Base-by-base conservation (phyloP, 2,329 filamentous ascomycete genomes). In the Claviceps capensis region DNA sequence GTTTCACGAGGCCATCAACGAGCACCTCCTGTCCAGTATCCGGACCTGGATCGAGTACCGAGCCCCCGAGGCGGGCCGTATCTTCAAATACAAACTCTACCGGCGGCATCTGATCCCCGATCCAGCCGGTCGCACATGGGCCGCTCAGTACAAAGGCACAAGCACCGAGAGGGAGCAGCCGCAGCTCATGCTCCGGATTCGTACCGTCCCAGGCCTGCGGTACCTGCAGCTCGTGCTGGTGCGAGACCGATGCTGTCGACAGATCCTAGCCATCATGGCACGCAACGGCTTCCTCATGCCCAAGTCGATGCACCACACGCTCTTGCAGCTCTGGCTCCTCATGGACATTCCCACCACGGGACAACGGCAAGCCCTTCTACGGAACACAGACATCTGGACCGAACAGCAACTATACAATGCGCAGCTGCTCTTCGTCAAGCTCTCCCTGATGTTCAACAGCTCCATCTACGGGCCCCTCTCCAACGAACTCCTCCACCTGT, bases 311-410 rank as follows among this genome's bases (percentile, higher is more conserved):
- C 62, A 69, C 48, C 49, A 60, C 11, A 72, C 73, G 1, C 66
- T 86, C 46, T 72, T 79, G 59, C 85, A 86, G 61, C 69, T 88
- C 17, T 93, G 88, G 88, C 74, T 85, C 49, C 61, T 86, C 37
- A 80, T 88, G 71, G 85, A 89, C 60, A 68, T 83, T 4, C 69
- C 77, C 0, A 80, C 78, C 14, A 83, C 74, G 48, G 59, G 56
- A 0, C 69, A 75, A 14, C 79, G 87, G 1, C 65, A 73, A 5
- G 69, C 69, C 1, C 68, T 83, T 5, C 63, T 88, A 5, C 70
- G 69, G 34, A 79, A 79, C 62, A 50, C 51, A 9, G 57, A 60
- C 0, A 70, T 82, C 47, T 85, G 85, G 74, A 69, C 73, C 9
- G 69, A 83, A 52, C 54, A 63, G 4, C 80, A 87, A 60, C 64